These are phyloP conservation scores for Trichoderma gamsii DNA, from an alignment of 495 filamentous ascomycete genomes.

Conservation along the genomic window DNA sequence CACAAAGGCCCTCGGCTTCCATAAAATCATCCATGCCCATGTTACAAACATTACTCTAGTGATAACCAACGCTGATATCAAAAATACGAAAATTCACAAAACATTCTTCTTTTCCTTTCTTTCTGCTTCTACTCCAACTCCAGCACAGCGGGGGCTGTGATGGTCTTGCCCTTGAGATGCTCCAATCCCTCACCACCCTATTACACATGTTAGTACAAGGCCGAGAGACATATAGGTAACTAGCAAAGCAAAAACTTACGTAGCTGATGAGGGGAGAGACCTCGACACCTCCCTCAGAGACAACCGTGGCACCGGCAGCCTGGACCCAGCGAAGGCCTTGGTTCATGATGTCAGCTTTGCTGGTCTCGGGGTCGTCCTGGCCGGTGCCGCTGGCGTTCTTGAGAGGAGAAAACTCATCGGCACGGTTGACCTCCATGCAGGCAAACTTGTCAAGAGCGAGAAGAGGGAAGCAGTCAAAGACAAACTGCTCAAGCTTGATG, in stretches of 20 bases:
- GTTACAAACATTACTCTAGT: neutral
- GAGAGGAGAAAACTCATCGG: conserved; percentile 96
- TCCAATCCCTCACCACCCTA: conserved; percentile 89
- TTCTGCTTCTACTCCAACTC: conserved; percentile 51
- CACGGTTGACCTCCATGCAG: conserved; percentile 88
- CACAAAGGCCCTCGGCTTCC: neutral
- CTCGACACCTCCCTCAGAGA: conserved; percentile 67
- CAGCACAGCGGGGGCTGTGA: conserved; percentile 70
- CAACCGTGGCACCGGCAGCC: conserved; percentile 68
- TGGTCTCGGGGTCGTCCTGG: conserved; percentile 92
- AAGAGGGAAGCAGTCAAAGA: conserved; percentile 97
- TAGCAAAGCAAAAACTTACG: conserved; percentile 52
- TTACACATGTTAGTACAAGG: conserved; percentile 14
- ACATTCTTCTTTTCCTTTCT: conserved; percentile 18
- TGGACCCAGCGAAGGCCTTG: conserved; percentile 84
- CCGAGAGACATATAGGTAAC: neutral
- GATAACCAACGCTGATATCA: conserved; percentile 10
- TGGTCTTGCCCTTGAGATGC: conserved; percentile 62
- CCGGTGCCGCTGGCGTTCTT: conserved; percentile 92
- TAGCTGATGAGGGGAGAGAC: conserved; percentile 94
- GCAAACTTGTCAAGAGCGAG: conserved; percentile 83
- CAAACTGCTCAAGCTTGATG: conserved; percentile 98
- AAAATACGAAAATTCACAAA: conserved; percentile 6
- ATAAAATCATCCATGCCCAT: conserved; percentile 4
- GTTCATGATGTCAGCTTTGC: conserved; percentile 76